These are phyloP conservation scores for Vigna trinervia DNA, from an alignment of 306 rosid species.

Conservation along the genomic window DNA sequence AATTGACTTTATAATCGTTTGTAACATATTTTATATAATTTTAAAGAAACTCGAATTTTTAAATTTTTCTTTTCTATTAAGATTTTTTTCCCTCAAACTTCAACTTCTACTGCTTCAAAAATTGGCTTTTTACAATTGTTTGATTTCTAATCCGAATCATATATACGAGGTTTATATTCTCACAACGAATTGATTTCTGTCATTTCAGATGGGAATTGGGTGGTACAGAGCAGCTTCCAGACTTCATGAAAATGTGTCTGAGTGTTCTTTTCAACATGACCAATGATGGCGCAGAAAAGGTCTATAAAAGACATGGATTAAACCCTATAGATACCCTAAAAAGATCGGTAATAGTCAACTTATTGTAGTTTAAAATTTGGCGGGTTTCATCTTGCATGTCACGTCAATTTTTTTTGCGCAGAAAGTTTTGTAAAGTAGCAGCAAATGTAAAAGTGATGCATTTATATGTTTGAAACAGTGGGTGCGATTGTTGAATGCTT, in stretches of 20 bases:
- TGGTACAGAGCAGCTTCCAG: constrained; percentile 43
- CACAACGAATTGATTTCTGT: neutral
- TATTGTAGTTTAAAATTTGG: no score
- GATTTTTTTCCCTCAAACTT: no score
- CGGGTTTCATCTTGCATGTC: no score
- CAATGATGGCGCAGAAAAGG: constrained; percentile 28
- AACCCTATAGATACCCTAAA: constrained; percentile 37
- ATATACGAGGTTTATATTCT: neutral
- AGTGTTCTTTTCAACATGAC: constrained; percentile 28
- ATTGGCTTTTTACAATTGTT: no score
- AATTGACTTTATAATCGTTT: no score
- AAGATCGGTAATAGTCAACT: constrained; percentile 30
- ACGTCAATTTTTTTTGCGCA: neutral
- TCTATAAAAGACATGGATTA: constrained; percentile 41
- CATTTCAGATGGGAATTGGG: constrained; percentile 42
- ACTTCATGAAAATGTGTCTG: constrained; percentile 37
- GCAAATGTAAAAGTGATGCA: neutral
- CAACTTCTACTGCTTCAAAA: no score
- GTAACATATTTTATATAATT: no score
- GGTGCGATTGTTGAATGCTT: constrained; percentile 52
- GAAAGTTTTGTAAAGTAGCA: neutral
- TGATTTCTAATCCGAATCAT: no score
- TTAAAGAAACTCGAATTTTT: no score
- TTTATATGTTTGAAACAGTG: constrained; percentile 48
- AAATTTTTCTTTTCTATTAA: no score